Evolutionary conservation across 352 stramenopile species (phyloP).

Genomic region (Stramenopiles sp.): DNA sequence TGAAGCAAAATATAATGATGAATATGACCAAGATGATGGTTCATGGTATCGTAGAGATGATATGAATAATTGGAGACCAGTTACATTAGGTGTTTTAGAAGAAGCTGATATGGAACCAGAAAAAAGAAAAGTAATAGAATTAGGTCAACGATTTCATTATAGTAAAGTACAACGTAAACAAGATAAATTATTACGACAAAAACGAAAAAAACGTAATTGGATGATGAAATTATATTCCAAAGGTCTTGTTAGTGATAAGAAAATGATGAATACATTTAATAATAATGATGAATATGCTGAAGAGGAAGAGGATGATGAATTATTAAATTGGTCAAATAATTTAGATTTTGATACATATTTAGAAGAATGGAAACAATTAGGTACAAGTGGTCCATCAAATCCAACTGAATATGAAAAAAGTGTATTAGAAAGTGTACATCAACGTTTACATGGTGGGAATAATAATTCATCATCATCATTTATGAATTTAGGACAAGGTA

Average conservation of each 20-base stretch:
- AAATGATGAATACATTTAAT: slow-evolving; percentile 11
- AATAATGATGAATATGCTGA: slow-evolving; percentile 28
- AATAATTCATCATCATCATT: no score
- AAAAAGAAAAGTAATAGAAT: neutral
- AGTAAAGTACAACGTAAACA: slow-evolving; percentile 33
- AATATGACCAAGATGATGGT: slow-evolving; percentile 8
- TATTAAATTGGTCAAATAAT: slow-evolving; percentile 38
- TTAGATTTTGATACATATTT: slow-evolving; percentile 51
- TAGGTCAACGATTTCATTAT: slow-evolving; percentile 24
- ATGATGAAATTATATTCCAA: slow-evolving; percentile 51
- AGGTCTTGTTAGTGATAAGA: slow-evolving; percentile 25
- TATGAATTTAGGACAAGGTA: no score
- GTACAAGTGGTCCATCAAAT: slow-evolving; percentile 17
- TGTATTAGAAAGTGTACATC: neutral
- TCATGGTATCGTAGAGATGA: slow-evolving; percentile 61
- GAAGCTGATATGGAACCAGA: slow-evolving; percentile 16
- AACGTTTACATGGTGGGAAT: no score
- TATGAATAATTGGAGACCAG: slow-evolving; percentile 65
- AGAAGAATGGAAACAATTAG: slow-evolving; percentile 35
- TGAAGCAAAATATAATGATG: slow-evolving; percentile 25
- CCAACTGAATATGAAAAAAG: neutral
- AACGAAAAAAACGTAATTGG: slow-evolving; percentile 43
- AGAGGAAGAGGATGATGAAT: slow-evolving; percentile 38
- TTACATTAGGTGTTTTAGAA: slow-evolving; percentile 39
- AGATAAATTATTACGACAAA: slow-evolving; percentile 29